Base-by-base conservation (phyloP, 768 basidiomycete species). In the Hericium coralloides region DNA sequence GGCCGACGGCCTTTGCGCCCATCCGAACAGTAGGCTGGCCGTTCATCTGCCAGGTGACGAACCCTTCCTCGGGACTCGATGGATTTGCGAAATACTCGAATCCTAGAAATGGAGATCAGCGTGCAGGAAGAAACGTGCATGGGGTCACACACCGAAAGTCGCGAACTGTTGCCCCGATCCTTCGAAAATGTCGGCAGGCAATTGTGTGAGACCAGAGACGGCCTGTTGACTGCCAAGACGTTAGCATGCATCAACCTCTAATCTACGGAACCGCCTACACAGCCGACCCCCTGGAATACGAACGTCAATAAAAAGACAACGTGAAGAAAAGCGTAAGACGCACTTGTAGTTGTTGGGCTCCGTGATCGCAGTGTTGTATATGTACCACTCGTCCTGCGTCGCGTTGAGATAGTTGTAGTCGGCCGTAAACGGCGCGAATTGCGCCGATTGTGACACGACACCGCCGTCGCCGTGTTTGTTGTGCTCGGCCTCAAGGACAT, bases 31-130 rank as follows among this genome's bases (percentile, higher is more conserved):
- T 76, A 39, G 75, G 75, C 26, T 65, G 64, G 1, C 82, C 85
- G 59, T 84, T 77, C 14, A 82, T 77, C 55, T 81, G 76, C 93
- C 93, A 94, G 6, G 84, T 84, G 56, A 94, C 83, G 64, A 78
- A 87, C 0, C 87, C 87, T 9, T 77, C 76, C 0, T 64, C 54
- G 0, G 76, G 74, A 52, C 81, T 71, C 4, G 74, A 71, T 1
- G 82, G 83, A 65, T 89, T 76, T 7, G 79, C 72, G 75, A 77
- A 87, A 65, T 87, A 89, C 66, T 93, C 92, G 64, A 90, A 90
- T 15, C 88, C 85, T 79, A 49, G 14, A 49, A 25, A 53, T 43
- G 18, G 20, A 37, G 20, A 37, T 39, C 17, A 52, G 50, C 36
- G 57, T 41, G 47, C 37, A 3, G 15, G 14, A 39, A 9, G 54